Evolutionary conservation across 352 stramenopile genomes (phyloP).

Genomic region (Globisporangium yorkense): DNA sequence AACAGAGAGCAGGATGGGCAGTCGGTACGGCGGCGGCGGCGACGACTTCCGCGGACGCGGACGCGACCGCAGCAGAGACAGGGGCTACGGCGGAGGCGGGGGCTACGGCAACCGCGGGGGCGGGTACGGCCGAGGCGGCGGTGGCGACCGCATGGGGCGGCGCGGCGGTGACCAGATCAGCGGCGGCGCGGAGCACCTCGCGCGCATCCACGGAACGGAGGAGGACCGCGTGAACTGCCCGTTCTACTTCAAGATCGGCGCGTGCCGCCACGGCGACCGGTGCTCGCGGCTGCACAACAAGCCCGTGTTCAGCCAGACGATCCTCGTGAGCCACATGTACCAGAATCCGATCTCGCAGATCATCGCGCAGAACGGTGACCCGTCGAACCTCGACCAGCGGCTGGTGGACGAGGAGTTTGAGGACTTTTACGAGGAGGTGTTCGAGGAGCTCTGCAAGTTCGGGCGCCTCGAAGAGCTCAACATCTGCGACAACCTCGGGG

Average conservation of each 20-base stretch:
- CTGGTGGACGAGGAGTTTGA: constrained; percentile 96
- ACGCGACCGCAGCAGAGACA: constrained; percentile 41
- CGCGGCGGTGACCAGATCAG: constrained; percentile 52
- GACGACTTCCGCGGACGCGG: constrained; percentile 66
- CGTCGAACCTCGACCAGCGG: constrained; percentile 76
- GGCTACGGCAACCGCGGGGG: constrained; percentile 69
- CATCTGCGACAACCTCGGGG: constrained; percentile 99
- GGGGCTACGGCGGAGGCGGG: constrained; percentile 59
- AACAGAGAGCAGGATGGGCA: constrained; percentile 30
- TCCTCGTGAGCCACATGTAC: constrained; percentile 99
- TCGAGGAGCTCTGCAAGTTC: constrained; percentile 98
- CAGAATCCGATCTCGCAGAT: constrained; percentile 92
- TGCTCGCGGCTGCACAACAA: constrained; percentile 98
- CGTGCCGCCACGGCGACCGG: constrained; percentile 98
- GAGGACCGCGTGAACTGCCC: constrained; percentile 98
- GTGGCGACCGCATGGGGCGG: constrained; percentile 42
- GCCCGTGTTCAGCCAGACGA: constrained; percentile 97
- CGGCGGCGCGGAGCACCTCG: constrained; percentile 92
- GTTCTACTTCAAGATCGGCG: constrained; percentile 99
- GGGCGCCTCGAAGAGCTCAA: constrained; percentile 98
- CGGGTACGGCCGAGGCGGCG: constrained; percentile 28
- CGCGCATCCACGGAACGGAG: constrained; percentile 97
- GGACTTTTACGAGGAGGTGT: constrained; percentile 97
- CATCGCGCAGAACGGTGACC: constrained; percentile 85
- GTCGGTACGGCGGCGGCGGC: constrained; percentile 59